Percentiles rank a stretch among this genome's conserved stretches.
phyloP scores from a whole-genome alignment of 1,284 basidiomycete genomes.

The Trichosporon sp. region DNA sequence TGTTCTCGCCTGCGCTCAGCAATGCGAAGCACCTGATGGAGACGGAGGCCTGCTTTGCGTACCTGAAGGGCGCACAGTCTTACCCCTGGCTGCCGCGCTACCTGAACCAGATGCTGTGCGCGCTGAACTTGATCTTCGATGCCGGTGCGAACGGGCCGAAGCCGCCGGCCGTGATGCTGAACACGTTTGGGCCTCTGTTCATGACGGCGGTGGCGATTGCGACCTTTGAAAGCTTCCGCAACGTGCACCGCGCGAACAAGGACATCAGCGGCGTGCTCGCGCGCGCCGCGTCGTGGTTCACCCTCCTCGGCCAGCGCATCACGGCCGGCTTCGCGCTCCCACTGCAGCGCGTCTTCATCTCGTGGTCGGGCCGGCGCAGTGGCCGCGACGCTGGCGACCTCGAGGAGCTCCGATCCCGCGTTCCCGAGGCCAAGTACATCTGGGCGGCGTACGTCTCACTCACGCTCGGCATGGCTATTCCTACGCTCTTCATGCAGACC shows the following conservation, averaged over 20 bases:
- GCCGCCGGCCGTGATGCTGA: slow-evolving; percentile 8
- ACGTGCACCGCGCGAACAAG: slow-evolving; percentile 4
- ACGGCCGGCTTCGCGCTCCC: slow-evolving; percentile 13
- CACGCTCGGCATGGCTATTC: background rate
- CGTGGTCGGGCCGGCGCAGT: background rate
- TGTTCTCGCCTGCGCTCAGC: background rate
- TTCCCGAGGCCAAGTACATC: slow-evolving; percentile 9
- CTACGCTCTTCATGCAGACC: slow-evolving; percentile 3
- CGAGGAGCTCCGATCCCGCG: slow-evolving; percentile 1
- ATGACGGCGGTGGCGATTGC: background rate
- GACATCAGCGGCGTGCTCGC: background rate
- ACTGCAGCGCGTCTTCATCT: slow-evolving; percentile 6
- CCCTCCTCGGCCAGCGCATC: slow-evolving; percentile 13
- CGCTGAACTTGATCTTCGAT: slow-evolving; percentile 12
- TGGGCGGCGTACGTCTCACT: slow-evolving; percentile 11
- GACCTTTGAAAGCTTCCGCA: slow-evolving; percentile 15
- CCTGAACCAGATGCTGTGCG: slow-evolving; percentile 12
- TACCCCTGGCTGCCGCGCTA: slow-evolving; percentile 4
- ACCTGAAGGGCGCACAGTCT: background rate
- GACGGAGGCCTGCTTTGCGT: slow-evolving; percentile 6
- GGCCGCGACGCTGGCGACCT: background rate
- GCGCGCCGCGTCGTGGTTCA: slow-evolving; percentile 8
- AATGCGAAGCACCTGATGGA: background rate
- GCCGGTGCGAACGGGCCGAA: background rate
- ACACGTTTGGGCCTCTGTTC: slow-evolving; percentile 10